Percentiles rank a stretch among this genome's conserved stretches.
Conservation (phyloP, 495 filamentous ascomycete species). For the Tuber melanosporum region DNA sequence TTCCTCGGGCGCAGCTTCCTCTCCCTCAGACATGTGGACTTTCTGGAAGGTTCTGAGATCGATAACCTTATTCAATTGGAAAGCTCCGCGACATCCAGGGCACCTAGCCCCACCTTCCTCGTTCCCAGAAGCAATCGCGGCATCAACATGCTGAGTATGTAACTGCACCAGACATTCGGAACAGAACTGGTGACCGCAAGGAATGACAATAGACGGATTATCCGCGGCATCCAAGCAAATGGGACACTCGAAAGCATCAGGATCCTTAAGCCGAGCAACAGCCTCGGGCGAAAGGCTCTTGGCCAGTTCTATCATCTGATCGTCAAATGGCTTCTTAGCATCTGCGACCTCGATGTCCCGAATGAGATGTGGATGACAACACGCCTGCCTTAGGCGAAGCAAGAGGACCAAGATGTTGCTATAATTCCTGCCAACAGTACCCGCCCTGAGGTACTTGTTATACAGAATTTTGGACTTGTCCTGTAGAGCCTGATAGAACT, state of each 20-base stretch:
- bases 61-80: slow-evolving; percentile 63
- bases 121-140: slow-evolving; percentile 53
- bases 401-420: slow-evolving; percentile 78
- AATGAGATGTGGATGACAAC: slow-evolving; percentile 89
- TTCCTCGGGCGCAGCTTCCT: slow-evolving; percentile 14
- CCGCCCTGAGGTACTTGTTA: slow-evolving; percentile 68
- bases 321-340: slow-evolving; percentile 46
- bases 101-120: slow-evolving; percentile 60
- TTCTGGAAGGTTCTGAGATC: slow-evolving; percentile 68
- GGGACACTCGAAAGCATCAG: slow-evolving; percentile 49
- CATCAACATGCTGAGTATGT: slow-evolving; percentile 50
- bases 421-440: slow-evolving; percentile 71
- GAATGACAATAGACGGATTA: slow-evolving; percentile 72
- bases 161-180: slow-evolving; percentile 70
- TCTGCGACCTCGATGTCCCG: slow-evolving; percentile 60
- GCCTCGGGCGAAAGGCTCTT: slow-evolving; percentile 55
- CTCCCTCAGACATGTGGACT: slow-evolving; percentile 56
- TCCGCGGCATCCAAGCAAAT: slow-evolving; percentile 71
- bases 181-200: slow-evolving; percentile 76
- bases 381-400: slow-evolving; percentile 82
- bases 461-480: slow-evolving; percentile 59
- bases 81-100: slow-evolving; percentile 63
- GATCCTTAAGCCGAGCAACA: slow-evolving; percentile 60
- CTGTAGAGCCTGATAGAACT: slow-evolving; percentile 69
- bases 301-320: slow-evolving; percentile 61